These are phyloP conservation scores for Tripidium arundinaceum DNA, from an alignment of 202 grass and related monocot genomes.

Conservation along the genomic window DNA sequence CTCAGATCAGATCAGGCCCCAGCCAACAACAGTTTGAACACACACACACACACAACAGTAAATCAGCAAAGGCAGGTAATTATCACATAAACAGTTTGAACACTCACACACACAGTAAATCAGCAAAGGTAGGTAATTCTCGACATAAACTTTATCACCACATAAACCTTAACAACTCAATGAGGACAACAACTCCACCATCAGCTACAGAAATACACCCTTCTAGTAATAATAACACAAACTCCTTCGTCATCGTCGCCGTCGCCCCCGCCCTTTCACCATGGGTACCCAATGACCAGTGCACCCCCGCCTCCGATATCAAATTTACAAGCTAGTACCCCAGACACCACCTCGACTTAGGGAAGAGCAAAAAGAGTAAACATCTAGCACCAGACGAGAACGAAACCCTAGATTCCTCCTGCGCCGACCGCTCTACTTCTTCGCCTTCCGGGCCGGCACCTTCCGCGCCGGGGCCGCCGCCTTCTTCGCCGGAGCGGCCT, in stretches of 20 bases:
- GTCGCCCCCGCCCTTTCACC: too few relatives aligned
- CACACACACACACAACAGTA: too few relatives aligned
- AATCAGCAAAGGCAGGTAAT: neutral
- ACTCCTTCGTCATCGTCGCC: neutral
- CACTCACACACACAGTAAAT: too few relatives aligned
- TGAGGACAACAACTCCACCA: neutral
- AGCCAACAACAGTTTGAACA: neutral
- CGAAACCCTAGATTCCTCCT: neutral
- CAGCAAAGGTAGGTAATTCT: neutral
- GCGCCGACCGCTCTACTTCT: constrained; percentile 43
- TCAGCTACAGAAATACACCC: constrained; percentile 12
- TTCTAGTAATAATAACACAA: neutral
- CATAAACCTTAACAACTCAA: neutral
- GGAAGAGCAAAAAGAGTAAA: neutral
- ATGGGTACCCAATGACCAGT: constrained; percentile 9
- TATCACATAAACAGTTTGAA: neutral
- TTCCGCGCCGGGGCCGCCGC: constrained; percentile 31
- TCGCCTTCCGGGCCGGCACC: constrained; percentile 43
- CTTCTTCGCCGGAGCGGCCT: constrained; percentile 30
- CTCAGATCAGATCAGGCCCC: neutral
- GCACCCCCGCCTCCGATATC: constrained; percentile 19
- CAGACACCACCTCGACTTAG: neutral
- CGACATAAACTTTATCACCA: neutral
- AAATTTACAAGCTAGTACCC: constrained; percentile 42
- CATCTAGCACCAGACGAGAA: neutral